These are phyloP conservation scores for Penicillium brevicompactum DNA, from an alignment of 2,329 filamentous ascomycete genomes.

Conservation along the genomic window DNA sequence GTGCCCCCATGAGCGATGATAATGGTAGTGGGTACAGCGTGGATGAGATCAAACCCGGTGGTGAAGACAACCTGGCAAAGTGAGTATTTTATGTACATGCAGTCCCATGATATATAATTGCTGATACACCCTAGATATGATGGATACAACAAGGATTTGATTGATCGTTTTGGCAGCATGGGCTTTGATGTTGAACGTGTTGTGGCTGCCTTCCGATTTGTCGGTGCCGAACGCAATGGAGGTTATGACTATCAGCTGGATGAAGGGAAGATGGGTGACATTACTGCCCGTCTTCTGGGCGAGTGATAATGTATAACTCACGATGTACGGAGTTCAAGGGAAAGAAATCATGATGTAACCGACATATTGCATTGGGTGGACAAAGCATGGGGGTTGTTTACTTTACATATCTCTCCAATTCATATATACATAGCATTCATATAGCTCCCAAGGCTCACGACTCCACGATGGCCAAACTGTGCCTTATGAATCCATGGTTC, in stretches of 20 bases:
- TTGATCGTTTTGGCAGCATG: conserved; percentile 86
- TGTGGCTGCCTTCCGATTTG: conserved; percentile 77
- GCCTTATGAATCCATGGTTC: too few species aligned
- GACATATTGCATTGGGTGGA: conserved; percentile 2
- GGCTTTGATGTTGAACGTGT: conserved; percentile 88
- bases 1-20: conserved; percentile 65
- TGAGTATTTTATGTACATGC: conserved; percentile 34
- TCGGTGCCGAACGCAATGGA: conserved; percentile 76
- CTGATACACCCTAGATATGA: conserved; percentile 65
- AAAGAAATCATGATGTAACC: neutral
- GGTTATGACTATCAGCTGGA: conserved; percentile 85
- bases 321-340: neutral
- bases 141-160: conserved; percentile 81
- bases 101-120: conserved; percentile 4
- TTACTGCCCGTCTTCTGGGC: conserved; percentile 80
- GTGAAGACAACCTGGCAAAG: conserved; percentile 60
- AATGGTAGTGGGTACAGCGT: conserved; percentile 56
- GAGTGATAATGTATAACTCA: conserved; percentile 49
- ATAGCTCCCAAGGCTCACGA: too few species aligned
- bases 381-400: neutral
- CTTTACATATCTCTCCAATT: too few species aligned
- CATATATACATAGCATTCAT: too few species aligned
- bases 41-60: conserved; percentile 56
- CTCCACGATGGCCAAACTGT: too few species aligned
- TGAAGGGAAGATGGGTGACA: conserved; percentile 85